Conservation (phyloP, 768 basidiomycete species). For the Tylopilus plumbeoviolaceoides region DNA sequence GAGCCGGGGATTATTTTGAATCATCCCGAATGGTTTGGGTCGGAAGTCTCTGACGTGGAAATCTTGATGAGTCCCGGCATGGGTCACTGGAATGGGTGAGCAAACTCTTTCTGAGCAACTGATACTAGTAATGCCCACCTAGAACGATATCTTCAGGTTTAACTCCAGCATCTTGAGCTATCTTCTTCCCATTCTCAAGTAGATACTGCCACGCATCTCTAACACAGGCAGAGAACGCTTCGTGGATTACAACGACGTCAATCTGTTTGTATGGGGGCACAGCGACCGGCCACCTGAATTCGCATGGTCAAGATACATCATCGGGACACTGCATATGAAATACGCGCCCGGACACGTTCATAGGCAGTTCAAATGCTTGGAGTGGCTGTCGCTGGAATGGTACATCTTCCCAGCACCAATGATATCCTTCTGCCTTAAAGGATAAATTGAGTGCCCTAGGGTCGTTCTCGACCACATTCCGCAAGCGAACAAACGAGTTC, state of each 20-base stretch:
- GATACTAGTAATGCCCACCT: conserved; percentile 24
- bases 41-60: conserved; percentile 38
- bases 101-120: not conserved
- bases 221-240: conserved; percentile 21
- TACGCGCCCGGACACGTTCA: conserved; percentile 32
- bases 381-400: conserved; percentile 29
- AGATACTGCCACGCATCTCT: conserved; percentile 40
- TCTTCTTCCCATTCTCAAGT: conserved; percentile 27
- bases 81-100: conserved; percentile 33
- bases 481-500: conserved; percentile 35
- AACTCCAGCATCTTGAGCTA: conserved; percentile 33
- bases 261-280: conserved; percentile 36
- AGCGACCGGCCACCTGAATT: conserved; percentile 41
- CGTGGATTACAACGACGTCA: conserved; percentile 38
- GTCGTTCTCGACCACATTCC: conserved; percentile 36
- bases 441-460: conserved; percentile 21
- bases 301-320: not conserved
- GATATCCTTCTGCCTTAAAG: conserved; percentile 25
- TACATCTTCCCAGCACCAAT: conserved; percentile 38
- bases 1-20: conserved; percentile 9
- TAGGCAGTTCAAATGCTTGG: conserved; percentile 33
- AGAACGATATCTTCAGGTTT: conserved; percentile 41
- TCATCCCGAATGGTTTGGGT: conserved; percentile 15
- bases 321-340: not conserved
- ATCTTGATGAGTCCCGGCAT: conserved; percentile 38